A percentile compares a stretch with the other conserved stretches of the same genome.
Evolutionary conservation across 495 filamentous ascomycete genomes (phyloP).

Genomic region (Penicillium mononematosum): DNA sequence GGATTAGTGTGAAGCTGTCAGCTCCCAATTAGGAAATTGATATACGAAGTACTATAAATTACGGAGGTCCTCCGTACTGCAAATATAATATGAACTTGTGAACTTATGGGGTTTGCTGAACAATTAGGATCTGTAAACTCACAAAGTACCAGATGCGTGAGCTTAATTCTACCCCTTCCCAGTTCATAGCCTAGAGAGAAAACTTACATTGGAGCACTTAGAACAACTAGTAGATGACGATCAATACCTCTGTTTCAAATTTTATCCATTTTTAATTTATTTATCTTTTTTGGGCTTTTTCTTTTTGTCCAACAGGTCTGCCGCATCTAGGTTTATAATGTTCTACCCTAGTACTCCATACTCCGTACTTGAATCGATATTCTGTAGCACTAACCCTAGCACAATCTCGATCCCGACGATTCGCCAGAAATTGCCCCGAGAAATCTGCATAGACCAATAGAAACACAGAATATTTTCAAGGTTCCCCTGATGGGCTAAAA

Average conservation of each 20-base stretch:
- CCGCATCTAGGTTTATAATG: neutral
- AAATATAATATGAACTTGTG: too few relatives aligned
- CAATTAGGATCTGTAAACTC: too few relatives aligned
- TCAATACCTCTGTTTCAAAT: too few relatives aligned
- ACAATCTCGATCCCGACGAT: neutral
- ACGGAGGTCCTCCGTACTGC: neutral
- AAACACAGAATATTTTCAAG: neutral
- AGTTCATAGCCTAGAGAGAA: too few relatives aligned
- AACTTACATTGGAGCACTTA: too few relatives aligned
- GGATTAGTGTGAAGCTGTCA: neutral
- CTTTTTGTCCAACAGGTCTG: neutral
- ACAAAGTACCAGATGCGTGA: too few relatives aligned
- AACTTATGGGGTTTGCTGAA: too few relatives aligned
- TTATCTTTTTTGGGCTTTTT: too few relatives aligned
- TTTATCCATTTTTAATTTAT: too few relatives aligned
- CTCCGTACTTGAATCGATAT: neutral
- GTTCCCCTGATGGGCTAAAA: constrained; percentile 11
- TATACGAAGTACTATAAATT: neutral
- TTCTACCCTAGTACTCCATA: neutral
- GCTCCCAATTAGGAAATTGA: neutral
- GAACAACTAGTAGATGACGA: too few relatives aligned
- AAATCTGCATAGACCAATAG: neutral
- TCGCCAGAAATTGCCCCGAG: neutral
- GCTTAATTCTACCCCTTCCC: too few relatives aligned
- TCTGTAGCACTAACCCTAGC: neutral